Evolutionary conservation across 805 yeast genomes (phyloP), one percentile per base, ranked within the genome.

Genomic region (Zygosaccharomyces bisporus): DNA sequence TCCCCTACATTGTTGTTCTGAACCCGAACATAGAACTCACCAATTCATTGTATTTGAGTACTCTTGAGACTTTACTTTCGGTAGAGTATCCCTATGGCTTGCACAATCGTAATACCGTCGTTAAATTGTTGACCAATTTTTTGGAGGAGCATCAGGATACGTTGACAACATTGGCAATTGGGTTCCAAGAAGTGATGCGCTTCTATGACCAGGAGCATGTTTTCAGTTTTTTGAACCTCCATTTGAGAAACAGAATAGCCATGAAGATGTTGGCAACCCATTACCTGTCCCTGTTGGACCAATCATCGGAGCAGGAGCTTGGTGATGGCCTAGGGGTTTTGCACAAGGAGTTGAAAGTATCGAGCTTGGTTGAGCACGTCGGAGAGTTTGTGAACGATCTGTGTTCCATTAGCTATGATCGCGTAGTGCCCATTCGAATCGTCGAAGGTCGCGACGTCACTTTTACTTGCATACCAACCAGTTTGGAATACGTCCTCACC

Each of bases 241-340:
- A 91, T 67, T 71, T 91, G 54, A 72, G 76, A 44, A 96, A 90
- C 53, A 74, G 97, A 49, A 90, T 91, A 33, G 76, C 90, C 52
- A 86, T 93, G 81, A 79, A 96, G 45, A 69, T 90, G 39, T 71
- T 89, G 43, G 89, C 95, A 0, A 90, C 86, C 50, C 96, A 93
- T 63, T 95, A 86, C 65, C 74, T 87, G 17, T 76, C 77, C 42
- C 66, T 88, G 27, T 71, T 89, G 3, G 61, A 69, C 4, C 76
- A 69, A 25, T 32, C 25, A 21, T 6, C 41, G 2, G 38, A 43
- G 4, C 39, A 34, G 8, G 60, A 65, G 7, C 63, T 69, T n/a
- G 58, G 63, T 4, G 73, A 74, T 45, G 77, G 69, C 52, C 70
- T 79, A 16, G 96, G 82, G 49, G 81, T 75, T 39, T 74, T 91